A percentile compares a stretch with the other conserved stretches of the same genome.
Conservation (phyloP, 1,284 basidiomycete species). For the Malassezia restricta region DNA sequence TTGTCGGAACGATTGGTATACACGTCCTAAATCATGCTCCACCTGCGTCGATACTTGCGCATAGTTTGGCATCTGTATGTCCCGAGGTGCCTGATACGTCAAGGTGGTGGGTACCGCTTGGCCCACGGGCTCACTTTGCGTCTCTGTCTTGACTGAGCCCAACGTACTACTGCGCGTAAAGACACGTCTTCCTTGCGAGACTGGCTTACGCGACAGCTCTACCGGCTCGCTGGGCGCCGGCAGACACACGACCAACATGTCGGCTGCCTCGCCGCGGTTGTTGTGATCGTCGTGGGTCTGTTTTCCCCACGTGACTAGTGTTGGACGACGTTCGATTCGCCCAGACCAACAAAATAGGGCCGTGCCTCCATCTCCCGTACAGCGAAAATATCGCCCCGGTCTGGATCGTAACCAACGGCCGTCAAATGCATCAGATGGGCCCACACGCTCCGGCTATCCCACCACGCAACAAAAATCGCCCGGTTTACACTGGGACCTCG, state of each 20-base stretch:
- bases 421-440: too few relatives aligned
- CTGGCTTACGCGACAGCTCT: neutral
- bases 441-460: neutral
- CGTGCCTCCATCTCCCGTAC: too few relatives aligned
- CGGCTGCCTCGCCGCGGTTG: neutral
- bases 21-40: constrained; percentile 33
- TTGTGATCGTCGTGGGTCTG: too few relatives aligned
- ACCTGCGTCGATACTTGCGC: constrained; percentile 13
- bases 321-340: too few relatives aligned
- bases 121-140: neutral
- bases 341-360: too few relatives aligned
- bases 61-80: constrained; percentile 5
- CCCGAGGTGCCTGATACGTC: constrained; percentile 1
- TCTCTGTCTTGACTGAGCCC: neutral
- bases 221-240: neutral
- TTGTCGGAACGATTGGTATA: constrained; percentile 54
- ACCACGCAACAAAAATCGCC: neutral
- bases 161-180: constrained; percentile 7
- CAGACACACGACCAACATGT: constrained; percentile 15
- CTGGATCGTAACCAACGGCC: too few relatives aligned
- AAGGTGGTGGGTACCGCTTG: neutral
- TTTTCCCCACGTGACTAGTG: too few relatives aligned
- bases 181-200: neutral
- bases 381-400: too few relatives aligned
- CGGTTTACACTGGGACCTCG: too few relatives aligned